Evolutionary conservation across 164 flowering plant genomes (phyloP), one percentile per base, ranked within the genome.

Genomic region (Brasenia schreberi): DNA sequence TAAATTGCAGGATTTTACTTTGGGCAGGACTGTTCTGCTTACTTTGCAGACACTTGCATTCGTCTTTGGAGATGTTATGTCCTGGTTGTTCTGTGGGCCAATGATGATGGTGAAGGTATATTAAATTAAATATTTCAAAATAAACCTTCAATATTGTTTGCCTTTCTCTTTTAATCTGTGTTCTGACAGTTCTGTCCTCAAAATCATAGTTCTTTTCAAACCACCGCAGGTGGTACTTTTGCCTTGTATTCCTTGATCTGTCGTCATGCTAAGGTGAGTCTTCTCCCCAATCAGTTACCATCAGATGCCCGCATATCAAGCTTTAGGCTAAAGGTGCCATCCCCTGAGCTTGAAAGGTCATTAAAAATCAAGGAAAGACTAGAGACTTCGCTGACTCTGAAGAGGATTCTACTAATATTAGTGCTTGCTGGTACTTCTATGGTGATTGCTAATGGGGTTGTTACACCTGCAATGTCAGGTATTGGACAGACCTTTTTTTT

Each of bases 391-490:
- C 69, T 82, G 71, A 76, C 84, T 66, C 70, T 95, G 79, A 95
- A 95, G 77, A 90, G 81, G 77, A 78, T 87, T 70, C 87, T 95
- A 71, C 76, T 95, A 71, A 76, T 88, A 76, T 73, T 92, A 67
- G 97, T 95, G 49, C 97, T 95, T 77, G 89, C 82, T 73, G 99
- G 97, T 71, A 95, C 97, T 70, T 80, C 99, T 42, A 90, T 95
- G 97, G 94, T 95, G 70, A 85, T 95, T 59, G 99, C 97, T 65
- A 88, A 83, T 81, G 99, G 96, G 64, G 92, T 87, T 76, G 88
- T 95, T 65, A 95, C 97, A 27, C 99, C 99, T n/a, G 97, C 91
- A 43, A 95, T 95, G 97, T 95, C 99, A 92, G 99, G 99, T 95
- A 68, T 33, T 33, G 39, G 39, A 33, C 4, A 0, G 39, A 33